Base-by-base conservation (phyloP, 106 monocot species). In the Apostasia shenzhenica region DNA sequence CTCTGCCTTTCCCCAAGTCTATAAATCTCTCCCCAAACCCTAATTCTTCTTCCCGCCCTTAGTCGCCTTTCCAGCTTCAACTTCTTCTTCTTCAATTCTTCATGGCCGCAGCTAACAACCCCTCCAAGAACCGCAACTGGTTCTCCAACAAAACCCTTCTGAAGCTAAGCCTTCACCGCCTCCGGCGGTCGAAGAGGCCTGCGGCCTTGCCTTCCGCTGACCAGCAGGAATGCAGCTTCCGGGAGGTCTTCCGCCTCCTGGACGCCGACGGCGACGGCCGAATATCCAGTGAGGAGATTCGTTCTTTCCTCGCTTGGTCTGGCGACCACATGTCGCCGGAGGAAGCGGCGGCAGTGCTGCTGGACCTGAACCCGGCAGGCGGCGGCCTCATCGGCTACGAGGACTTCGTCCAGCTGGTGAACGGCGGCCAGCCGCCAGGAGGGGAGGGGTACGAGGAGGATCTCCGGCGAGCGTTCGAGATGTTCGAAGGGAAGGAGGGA, bases 381-480 rank as follows among this genome's bases (percentile, higher is more conserved):
- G 75, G 70, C 40, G 78, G 78, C 7, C 10, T 72, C 5, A 39
- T 84, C 44, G 79, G 69, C 43, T 83, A 83, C 66, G 67, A 55
- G 1, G 75, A 78, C 5, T 81, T 85, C 65, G 46, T 75, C 45
- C 41, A 55, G 70, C 60, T 85, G 69, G 55, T 84, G 59, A 66
- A 76, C 40, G 6, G 4, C 64, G 71, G 72, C 26, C 38, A 56
- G 14, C 0, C 54, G 37, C 13, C 72, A 14, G 5, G 54, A 55
- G 43, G 56, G n/a, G 39, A n/a, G n/a, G 42, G 11, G 52, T 41
- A 69, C 37, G 72, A 76, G 56, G 67, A 55, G 7, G 84, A 85
- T 43, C 55, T 85, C 38, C 67, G 65, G 55, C 57, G 52, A 50
- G 85, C 81, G 3, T 85, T 85, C 55, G 78, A 78, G 72, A 57